Evolutionary conservation across 1,139 yeast species (phyloP), one percentile per base, ranked within the genome.

Genomic region (Torulaspora pretoriensis): DNA sequence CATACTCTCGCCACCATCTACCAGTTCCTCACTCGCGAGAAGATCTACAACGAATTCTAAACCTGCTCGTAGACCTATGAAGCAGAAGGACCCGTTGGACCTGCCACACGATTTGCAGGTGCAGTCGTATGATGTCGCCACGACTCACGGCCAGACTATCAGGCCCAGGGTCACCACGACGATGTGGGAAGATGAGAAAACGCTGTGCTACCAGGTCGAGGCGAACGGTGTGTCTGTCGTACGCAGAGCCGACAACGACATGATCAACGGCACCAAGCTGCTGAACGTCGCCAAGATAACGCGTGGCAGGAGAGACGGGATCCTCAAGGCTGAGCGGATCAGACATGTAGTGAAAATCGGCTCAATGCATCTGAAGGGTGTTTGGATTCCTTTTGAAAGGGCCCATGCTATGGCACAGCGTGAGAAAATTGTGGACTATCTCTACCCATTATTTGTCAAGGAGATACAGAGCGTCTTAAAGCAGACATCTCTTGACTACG

Each of bases 171-270:
- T 90, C 52, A 87, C 96, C 42, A 89, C 97, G 19, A 88, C 97
- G 8, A 80, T 88, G 81, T 90, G 97, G 97, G 97, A 90, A 65
- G 97, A 90, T 63, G 97, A 90, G 62, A 85, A 88, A 56, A 90
- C 97, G 0, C 68, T 89, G 42, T 92, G 97, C 64, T 90, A 89
- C 69, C 97, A 90, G 67, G 97, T 90, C 26, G 97, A 89, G 61
- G 95, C 95, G 43, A 83, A 87, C 57, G 89, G 90, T 46, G 90
- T 89, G 44, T 77, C 88, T 17, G 97, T 90, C 27, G 96, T 92
- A 28, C 77, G 97, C 56, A 77, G 97, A 57, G 97, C 95, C 37
- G 95, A 90, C 65, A 89, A 90, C 64, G 77, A 78, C 55, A 87
- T 89, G 95, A 86, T 90, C 59, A 90, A 90, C 64, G 97, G 97